Percentiles rank a stretch among this genome's conserved stretches.
phyloP scores from a whole-genome alignment of 495 filamentous ascomycete species.

The Pyrenula aspistea region DNA sequence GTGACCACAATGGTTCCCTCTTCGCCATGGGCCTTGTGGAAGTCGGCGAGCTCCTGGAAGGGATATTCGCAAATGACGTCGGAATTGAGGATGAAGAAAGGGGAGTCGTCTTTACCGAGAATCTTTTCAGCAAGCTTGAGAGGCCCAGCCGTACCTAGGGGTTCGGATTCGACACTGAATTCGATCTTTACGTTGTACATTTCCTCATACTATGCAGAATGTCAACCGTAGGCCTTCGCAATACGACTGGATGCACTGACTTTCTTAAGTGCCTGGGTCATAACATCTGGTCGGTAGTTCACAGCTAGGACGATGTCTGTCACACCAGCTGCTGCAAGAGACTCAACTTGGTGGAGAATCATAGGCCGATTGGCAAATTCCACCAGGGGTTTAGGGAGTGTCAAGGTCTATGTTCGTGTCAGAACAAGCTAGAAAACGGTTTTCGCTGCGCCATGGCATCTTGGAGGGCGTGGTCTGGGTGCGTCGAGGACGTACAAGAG shows the following conservation, averaged over 20 bases:
- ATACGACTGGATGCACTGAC: slow-evolving; percentile 15
- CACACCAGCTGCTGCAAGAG: slow-evolving; percentile 85
- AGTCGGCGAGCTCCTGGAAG: slow-evolving; percentile 72
- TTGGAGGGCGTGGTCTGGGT: slow-evolving; percentile 2
- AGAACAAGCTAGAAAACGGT: slow-evolving; percentile 1
- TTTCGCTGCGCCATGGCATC: neutral
- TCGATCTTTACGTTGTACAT: slow-evolving; percentile 87
- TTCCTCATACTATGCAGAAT: slow-evolving; percentile 60
- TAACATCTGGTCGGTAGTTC: slow-evolving; percentile 97
- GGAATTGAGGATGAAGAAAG: slow-evolving; percentile 98
- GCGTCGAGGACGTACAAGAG: slow-evolving; percentile 60
- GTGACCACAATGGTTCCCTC: slow-evolving; percentile 99
- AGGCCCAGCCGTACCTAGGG: slow-evolving; percentile 89
- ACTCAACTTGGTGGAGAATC: slow-evolving; percentile 97
- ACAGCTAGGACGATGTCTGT: slow-evolving; percentile 97
- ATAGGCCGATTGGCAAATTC: slow-evolving; percentile 98
- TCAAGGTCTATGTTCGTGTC: slow-evolving; percentile 59
- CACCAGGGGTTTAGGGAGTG: slow-evolving; percentile 92
- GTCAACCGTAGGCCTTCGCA: neutral
- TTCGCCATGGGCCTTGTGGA: slow-evolving; percentile 85
- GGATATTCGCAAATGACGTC: slow-evolving; percentile 98
- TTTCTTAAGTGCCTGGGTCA: slow-evolving; percentile 66
- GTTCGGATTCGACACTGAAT: slow-evolving; percentile 93
- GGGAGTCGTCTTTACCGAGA: slow-evolving; percentile 80
- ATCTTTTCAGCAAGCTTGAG: slow-evolving; percentile 93